Percentiles rank a stretch among this genome's conserved stretches.
Conservation (phyloP, 805 yeast species). For the Metschnikowia noctiluminum region DNA sequence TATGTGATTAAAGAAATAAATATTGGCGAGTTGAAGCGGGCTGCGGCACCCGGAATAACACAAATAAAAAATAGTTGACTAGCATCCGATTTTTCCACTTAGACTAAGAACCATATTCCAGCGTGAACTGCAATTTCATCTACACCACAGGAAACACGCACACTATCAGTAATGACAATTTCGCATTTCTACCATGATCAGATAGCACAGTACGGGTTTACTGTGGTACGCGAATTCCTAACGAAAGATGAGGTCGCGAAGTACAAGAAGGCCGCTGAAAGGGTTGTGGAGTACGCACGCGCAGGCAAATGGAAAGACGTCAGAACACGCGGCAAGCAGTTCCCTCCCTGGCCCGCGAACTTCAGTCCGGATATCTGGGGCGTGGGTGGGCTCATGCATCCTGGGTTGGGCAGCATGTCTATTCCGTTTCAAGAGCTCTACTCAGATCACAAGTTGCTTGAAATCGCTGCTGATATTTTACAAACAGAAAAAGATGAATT, state of each 20-base stretch:
- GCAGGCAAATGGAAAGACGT: constrained; percentile 48
- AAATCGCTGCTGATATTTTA: constrained; percentile 41
- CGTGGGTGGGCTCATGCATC: constrained; percentile 45
- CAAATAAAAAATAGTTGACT: background rate
- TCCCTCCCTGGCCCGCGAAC: constrained; percentile 56
- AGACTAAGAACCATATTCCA: too few species aligned
- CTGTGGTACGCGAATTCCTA: constrained; percentile 39
- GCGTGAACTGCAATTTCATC: too few species aligned
- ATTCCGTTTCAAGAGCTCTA: constrained; percentile 40
- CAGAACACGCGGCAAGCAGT: constrained; percentile 50
- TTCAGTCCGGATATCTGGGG: constrained; percentile 55
- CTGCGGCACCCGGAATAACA: background rate
- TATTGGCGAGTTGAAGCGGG: background rate
- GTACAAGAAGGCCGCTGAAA: constrained; percentile 36
- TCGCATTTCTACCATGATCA: constrained; percentile 30
- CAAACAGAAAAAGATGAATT: constrained; percentile 34
- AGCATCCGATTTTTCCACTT: too few species aligned
- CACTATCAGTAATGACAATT: background rate
- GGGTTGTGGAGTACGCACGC: constrained; percentile 40
- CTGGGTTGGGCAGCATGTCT: constrained; percentile 38
- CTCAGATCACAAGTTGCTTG: constrained; percentile 36
- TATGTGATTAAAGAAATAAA: background rate
- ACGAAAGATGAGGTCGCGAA: constrained; percentile 36
- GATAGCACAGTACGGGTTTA: constrained; percentile 35
- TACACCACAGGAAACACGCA: too few species aligned